Evolutionary conservation across 2,329 filamentous ascomycete species (phyloP), one percentile per base, ranked within the genome.

Genomic region (Colletotrichum magnum): DNA sequence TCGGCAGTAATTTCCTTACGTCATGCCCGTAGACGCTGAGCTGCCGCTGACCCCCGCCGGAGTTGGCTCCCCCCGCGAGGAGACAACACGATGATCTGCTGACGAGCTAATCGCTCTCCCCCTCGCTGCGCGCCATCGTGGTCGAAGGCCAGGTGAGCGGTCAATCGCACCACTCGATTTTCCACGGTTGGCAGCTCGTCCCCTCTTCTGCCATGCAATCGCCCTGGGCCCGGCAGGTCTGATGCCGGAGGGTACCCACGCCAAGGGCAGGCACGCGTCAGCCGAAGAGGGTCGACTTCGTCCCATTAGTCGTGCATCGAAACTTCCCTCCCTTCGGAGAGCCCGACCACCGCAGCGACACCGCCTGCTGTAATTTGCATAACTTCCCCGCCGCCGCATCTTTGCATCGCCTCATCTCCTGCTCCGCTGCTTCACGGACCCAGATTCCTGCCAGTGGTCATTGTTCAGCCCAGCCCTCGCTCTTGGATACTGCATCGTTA

Each of bases 231-330:
- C 67, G 56, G 67, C 67, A 67, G 43, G 21, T 39, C 47, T 36
- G 56, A 66, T 69, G 62, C 67, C 67, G 62, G 47, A 56, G 43
- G 39, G 67, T 69, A 59, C 43, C 67, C 67, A 67, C 63, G 67
- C 67, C 67, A 67, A 69, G 62, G 62, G 67, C 62, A 61, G 43
- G 62, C 62, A 69, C 45, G 62, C 67, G 67, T 69, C 67, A 69
- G 67, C 62, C 67, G 61, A 67, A 69, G 57, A 69, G 67, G 67
- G 67, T 61, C 67, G 36, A 32, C 52, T 32, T 58, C 45, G 57
- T 56, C 41, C 50, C 67, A 69, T 69, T 69, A 67, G 39, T 61
- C 62, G 67, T 66, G 63, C 48, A 21, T 51, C 60, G 54, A 58
- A 51, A 68, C 63, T 61, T 58, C 59, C 52, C 48, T 57, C 43